phyloP scores from a whole-genome alignment of 164 flowering plant species.

The Magnolia kwangsiensis region DNA sequence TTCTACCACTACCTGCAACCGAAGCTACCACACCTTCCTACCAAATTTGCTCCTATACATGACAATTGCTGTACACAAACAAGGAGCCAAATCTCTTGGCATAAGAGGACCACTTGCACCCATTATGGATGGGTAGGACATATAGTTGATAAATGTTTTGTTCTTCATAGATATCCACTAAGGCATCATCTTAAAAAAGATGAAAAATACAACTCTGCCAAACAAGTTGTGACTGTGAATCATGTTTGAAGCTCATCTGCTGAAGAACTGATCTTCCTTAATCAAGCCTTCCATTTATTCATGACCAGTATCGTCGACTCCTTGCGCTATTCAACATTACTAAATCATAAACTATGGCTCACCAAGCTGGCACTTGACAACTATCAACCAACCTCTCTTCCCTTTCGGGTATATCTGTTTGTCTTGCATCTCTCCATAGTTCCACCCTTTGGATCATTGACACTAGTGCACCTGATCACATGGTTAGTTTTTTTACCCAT shows the following conservation, averaged over 20 bases:
- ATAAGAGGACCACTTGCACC: not conserved
- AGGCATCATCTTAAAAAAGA: not conserved
- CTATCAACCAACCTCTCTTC: not conserved
- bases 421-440: not conserved
- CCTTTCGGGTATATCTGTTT: slow-evolving; percentile 6
- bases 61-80: not conserved
- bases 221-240: not conserved
- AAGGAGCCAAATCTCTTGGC: not conserved
- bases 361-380: not conserved
- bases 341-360: not conserved
- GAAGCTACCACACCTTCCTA: not conserved
- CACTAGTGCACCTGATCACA: not conserved
- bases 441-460: slow-evolving; percentile 1
- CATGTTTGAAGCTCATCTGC: not conserved
- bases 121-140: not conserved
- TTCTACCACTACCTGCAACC: not conserved
- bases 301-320: not conserved
- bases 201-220: not conserved
- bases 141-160: slow-evolving; percentile 1
- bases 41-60: not conserved
- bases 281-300: not conserved
- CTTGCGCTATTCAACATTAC: not conserved
- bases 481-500: too few relatives aligned
- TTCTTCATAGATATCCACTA: slow-evolving; percentile 7
- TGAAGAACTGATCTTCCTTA: too few relatives aligned